Base-by-base conservation (phyloP, 208 protist species). In the Trichomonas vaginalis region DNA sequence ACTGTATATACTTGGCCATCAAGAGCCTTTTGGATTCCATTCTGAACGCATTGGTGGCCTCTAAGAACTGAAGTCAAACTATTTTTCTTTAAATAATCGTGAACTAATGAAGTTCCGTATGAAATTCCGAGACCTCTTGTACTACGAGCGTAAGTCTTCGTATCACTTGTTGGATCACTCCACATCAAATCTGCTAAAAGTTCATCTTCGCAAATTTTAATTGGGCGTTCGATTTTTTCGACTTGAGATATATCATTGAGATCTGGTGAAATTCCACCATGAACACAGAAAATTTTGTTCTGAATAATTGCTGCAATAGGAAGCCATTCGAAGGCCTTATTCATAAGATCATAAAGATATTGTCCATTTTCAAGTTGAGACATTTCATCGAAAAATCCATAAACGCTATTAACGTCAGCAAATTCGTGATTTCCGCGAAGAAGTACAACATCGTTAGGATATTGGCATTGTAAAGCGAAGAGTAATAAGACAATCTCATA, bases 371-470 rank as follows among this genome's bases (percentile, higher is more conserved):
- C 23, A 8, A 47, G 12, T 35, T 37, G 4, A 10, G 23, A 48
- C n/a, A 88, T 40, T 88, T 88, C 82, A 47, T 45, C 40, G 14
- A 88, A 47, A 88, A 88, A 88, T 3, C 82, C 82, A 45, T 47
- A 47, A 21, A n/a, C 14, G 14, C n/a, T 88, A 23, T 47, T 47
- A 10, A 88, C 17, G 8, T 45, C 23, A n/a, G 35, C 35, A 32
- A 88, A 88, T 32, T 88, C 82, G 17, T 88, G 82, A 88, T 88
- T 88, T 88, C 82, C 82, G 27, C 82, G 32, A 35, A 88, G n/a
- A n/a, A 88, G n/a, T 32, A 45, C 14, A 48, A 88, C 82, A 88
- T 88, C 17, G 8, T 88, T 45, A 10, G 82, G 82, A 88, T 49
- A 92, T 39, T 35, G 15, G n/a, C 86, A 92, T 39, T 48, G 15